phyloP scores from a whole-genome alignment of 768 basidiomycete species.

The Boletus reticulatus region DNA sequence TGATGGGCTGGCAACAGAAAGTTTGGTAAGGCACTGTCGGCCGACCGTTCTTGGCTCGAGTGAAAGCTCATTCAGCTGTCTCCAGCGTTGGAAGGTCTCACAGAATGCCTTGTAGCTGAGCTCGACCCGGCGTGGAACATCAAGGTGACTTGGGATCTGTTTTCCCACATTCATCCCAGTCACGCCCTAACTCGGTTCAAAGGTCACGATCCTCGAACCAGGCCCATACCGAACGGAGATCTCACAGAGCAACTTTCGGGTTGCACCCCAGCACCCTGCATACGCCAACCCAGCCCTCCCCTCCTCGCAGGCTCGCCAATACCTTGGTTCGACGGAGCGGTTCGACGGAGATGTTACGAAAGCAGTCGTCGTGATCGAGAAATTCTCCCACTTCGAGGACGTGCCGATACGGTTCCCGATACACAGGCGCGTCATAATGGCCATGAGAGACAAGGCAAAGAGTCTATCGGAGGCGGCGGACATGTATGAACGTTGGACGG shows the following conservation, averaged over 20 bases:
- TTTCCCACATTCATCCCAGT: not conserved
- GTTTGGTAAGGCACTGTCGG: constrained; percentile 7
- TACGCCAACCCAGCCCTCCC: constrained; percentile 11
- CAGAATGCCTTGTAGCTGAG: constrained; percentile 7
- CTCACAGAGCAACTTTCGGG: not conserved
- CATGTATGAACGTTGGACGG: constrained; percentile 16
- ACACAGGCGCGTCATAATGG: constrained; percentile 3
- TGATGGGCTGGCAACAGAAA: constrained; percentile 5
- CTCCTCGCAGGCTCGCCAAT: constrained; percentile 2
- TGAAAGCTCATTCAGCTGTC: not conserved
- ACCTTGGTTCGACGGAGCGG: not conserved
- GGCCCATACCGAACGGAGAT: constrained; percentile 18
- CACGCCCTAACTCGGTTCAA: not conserved
- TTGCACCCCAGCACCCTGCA: constrained; percentile 15
- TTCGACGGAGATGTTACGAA: constrained; percentile 16
- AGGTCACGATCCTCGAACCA: constrained; percentile 19
- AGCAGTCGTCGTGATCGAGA: constrained; percentile 15
- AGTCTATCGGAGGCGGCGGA: constrained; percentile 6
- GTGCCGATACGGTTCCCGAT: constrained; percentile 15
- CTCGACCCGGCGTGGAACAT: constrained; percentile 20
- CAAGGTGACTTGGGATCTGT: constrained; percentile 4
- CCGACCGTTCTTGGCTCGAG: no score
- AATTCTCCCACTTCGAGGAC: constrained; percentile 11
- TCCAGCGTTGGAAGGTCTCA: constrained; percentile 17
- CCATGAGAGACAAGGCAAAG: constrained; percentile 13